These are phyloP conservation scores for Brachypodium distachyon DNA, from an alignment of 202 grass and related monocot species.

Conservation along the genomic window DNA sequence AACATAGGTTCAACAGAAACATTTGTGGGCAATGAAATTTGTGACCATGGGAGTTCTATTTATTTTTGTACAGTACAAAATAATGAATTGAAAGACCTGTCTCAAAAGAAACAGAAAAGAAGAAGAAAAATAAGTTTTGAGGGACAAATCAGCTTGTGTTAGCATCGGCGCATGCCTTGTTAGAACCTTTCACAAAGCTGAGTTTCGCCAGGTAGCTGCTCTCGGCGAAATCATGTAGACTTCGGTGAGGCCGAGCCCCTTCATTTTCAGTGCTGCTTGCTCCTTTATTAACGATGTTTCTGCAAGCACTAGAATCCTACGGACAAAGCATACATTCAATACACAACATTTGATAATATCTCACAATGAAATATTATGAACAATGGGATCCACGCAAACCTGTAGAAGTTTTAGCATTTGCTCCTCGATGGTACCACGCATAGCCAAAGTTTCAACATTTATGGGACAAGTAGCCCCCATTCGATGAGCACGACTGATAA, in stretches of 20 bases:
- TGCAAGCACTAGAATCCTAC: slow-evolving; percentile 66
- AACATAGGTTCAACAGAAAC: no score
- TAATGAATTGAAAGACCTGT: no score
- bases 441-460: slow-evolving; percentile 81
- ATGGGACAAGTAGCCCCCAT: slow-evolving; percentile 93
- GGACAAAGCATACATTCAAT: background rate
- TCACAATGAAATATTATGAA: background rate
- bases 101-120: no score
- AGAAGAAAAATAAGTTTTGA: no score
- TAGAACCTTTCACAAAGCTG: slow-evolving; percentile 48
- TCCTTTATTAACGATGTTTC: slow-evolving; percentile 57
- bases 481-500: slow-evolving; percentile 88
- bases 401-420: slow-evolving; percentile 89
- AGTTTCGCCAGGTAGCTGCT: slow-evolving; percentile 72
- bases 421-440: slow-evolving; percentile 93
- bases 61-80: no score
- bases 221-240: slow-evolving; percentile 89
- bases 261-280: slow-evolving; percentile 45
- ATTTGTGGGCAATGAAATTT: no score
- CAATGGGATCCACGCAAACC: slow-evolving; percentile 23
- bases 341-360: background rate
- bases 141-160: background rate
- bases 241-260: slow-evolving; percentile 56
- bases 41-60: no score
- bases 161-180: background rate